A percentile compares a stretch with the other conserved stretches of the same genome.
Evolutionary conservation across 768 basidiomycete genomes (phyloP).

Genomic region (Hypholoma fasciculare): DNA sequence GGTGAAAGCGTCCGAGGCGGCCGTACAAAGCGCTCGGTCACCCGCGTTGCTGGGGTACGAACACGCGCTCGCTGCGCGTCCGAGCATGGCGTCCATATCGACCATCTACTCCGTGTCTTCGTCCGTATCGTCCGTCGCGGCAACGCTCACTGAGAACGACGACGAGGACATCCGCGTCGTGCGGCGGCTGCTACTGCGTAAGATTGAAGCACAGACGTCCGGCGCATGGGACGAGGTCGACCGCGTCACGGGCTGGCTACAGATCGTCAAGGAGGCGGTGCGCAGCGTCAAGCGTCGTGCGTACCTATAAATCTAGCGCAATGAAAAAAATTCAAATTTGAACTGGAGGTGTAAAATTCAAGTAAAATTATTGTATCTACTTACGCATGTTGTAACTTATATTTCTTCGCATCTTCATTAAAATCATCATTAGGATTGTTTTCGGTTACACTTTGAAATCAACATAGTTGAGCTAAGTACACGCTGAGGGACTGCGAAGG

Average conservation of each 20-base stretch:
- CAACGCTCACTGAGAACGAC: slow-evolving; percentile 51
- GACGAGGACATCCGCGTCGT: slow-evolving; percentile 66
- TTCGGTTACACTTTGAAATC: not conserved
- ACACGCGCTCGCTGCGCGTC: slow-evolving; percentile 32
- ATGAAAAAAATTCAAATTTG: slow-evolving; percentile 7
- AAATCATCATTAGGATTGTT: not conserved
- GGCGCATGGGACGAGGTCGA: slow-evolving; percentile 68
- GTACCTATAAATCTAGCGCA: slow-evolving; percentile 31
- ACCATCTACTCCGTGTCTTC: slow-evolving; percentile 42
- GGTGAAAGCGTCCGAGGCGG: slow-evolving; percentile 12
- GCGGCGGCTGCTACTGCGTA: slow-evolving; percentile 63
- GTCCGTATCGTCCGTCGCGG: slow-evolving; percentile 46
- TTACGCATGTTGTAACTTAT: slow-evolving; percentile 7
- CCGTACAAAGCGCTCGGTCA: slow-evolving; percentile 19
- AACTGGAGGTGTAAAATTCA: slow-evolving; percentile 4
- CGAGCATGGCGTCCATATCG: slow-evolving; percentile 42
- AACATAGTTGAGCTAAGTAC: not conserved
- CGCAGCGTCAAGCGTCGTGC: slow-evolving; percentile 54
- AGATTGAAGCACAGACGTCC: slow-evolving; percentile 55
- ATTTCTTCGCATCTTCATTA: not conserved
- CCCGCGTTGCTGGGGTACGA: slow-evolving; percentile 30
- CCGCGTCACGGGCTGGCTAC: slow-evolving; percentile 56
- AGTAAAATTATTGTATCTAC: slow-evolving; percentile 6
- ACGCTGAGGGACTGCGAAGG: too few relatives aligned
- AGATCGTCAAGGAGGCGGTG: slow-evolving; percentile 64